Evolutionary conservation across 176 grass and related monocot species (phyloP).

Genomic region (Aechmea fasciata): DNA sequence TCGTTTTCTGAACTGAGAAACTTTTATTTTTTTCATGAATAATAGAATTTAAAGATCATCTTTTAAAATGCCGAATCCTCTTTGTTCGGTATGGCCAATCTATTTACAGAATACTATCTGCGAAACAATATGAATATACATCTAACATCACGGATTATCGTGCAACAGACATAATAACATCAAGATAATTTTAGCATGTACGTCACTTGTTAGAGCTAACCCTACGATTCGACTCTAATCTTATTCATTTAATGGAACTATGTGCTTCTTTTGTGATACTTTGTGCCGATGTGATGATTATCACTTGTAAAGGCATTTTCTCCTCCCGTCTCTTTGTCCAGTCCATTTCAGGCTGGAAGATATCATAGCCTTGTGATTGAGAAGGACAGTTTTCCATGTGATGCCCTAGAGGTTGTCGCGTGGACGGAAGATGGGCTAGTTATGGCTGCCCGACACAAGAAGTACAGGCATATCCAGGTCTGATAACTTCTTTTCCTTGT

Average conservation of each 20-base stretch:
- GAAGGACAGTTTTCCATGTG: slow-evolving; percentile 23
- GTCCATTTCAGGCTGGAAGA: slow-evolving; percentile 19
- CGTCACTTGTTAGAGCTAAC: too few species aligned
- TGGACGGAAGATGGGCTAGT: slow-evolving; percentile 27
- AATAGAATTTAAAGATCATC: too few species aligned
- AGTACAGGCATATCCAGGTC: slow-evolving; percentile 16
- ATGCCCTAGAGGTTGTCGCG: slow-evolving; percentile 13
- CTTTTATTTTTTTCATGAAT: too few species aligned
- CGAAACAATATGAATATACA: too few species aligned
- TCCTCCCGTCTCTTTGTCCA: not conserved
- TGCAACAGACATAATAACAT: too few species aligned
- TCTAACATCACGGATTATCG: too few species aligned
- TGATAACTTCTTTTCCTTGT: not conserved
- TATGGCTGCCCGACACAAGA: slow-evolving; percentile 17
- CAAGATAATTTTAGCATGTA: too few species aligned
- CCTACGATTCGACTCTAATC: too few species aligned
- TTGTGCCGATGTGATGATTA: not conserved
- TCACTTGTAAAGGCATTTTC: not conserved
- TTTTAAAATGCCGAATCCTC: too few species aligned
- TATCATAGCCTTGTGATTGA: slow-evolving; percentile 29
- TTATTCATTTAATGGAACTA: not conserved
- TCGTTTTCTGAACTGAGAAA: too few species aligned
- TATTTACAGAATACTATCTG: too few species aligned
- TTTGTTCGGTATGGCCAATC: too few species aligned
- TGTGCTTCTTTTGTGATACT: not conserved